These are phyloP conservation scores for Paraleonurus japonicus DNA, from an alignment of 257 asterid genomes.

Conservation along the genomic window DNA sequence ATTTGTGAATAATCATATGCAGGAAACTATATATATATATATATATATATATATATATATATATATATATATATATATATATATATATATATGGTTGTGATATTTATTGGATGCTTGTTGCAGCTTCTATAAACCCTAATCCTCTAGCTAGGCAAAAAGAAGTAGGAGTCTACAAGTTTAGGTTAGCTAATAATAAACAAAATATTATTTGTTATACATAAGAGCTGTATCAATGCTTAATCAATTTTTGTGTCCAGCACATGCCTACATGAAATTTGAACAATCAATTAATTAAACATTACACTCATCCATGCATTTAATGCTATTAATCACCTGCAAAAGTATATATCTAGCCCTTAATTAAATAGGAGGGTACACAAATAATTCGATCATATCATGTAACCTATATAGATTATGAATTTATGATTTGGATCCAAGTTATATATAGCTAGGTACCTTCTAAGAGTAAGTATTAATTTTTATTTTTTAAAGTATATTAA, in stretches of 20 bases:
- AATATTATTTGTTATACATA: conserved; percentile 1
- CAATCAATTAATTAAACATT: conserved; percentile 15
- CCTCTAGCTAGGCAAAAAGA: not conserved
- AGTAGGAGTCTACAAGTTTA: conserved; percentile 4
- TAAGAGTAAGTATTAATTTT: too few species aligned
- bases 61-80: too few species aligned
- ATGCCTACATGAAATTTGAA: not conserved
- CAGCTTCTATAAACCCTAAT: not conserved
- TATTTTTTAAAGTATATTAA: too few species aligned
- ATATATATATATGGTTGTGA: not conserved
- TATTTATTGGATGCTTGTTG: not conserved
- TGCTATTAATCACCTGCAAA: not conserved
- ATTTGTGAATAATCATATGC: not conserved
- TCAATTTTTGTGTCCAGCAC: conserved; percentile 1
- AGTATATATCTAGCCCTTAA: not conserved
- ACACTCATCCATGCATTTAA: conserved; percentile 6
- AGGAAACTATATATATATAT: too few species aligned
- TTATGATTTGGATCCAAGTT: too few species aligned
- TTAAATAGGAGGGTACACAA: not conserved
- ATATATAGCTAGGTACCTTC: not conserved
- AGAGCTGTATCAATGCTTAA: not conserved
- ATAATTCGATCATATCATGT: not conserved
- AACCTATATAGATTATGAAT: not conserved
- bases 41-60: too few species aligned
- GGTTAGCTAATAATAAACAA: conserved; percentile 8